Conservation (phyloP, 1,139 yeast genomes). For the Citeromyces hawaiiensis region DNA sequence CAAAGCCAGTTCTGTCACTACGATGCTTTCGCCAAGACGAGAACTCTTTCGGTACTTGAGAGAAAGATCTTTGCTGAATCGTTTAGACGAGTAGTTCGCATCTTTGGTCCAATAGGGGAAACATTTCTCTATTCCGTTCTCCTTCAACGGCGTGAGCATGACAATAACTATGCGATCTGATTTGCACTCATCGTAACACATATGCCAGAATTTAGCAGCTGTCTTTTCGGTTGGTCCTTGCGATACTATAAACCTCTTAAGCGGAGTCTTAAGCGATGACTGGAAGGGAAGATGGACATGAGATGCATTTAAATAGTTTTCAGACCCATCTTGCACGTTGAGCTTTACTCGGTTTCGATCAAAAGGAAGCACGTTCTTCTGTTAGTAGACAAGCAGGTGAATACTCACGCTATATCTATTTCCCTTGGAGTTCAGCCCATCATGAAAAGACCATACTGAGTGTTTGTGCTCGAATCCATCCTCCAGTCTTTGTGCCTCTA, state of each 20-base stretch:
- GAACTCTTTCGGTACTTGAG: constrained; percentile 5
- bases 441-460: too few species aligned
- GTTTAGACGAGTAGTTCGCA: constrained; percentile 4
- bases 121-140: constrained; percentile 51
- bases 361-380: constrained; percentile 45
- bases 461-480: too few species aligned
- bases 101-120: constrained; percentile 58
- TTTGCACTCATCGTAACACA: constrained; percentile 37
- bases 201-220: constrained; percentile 70
- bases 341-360: constrained; percentile 40
- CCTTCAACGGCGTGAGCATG: constrained; percentile 79
- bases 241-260: constrained; percentile 32
- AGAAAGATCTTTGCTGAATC: constrained; percentile 3
- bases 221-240: constrained; percentile 67
- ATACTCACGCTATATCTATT: too few species aligned
- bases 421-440: too few species aligned
- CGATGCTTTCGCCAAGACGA: constrained; percentile 8
- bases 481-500: too few species aligned
- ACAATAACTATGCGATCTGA: constrained; percentile 42
- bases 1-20: constrained; percentile 8
- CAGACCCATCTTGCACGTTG: constrained; percentile 16
- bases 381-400: constrained; percentile 20
- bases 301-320: constrained; percentile 34
- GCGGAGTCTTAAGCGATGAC: constrained; percentile 6
- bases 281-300: constrained; percentile 17